Conservation (phyloP, 2,329 filamentous ascomycete genomes). For the Colletotrichum aenigma region DNA sequence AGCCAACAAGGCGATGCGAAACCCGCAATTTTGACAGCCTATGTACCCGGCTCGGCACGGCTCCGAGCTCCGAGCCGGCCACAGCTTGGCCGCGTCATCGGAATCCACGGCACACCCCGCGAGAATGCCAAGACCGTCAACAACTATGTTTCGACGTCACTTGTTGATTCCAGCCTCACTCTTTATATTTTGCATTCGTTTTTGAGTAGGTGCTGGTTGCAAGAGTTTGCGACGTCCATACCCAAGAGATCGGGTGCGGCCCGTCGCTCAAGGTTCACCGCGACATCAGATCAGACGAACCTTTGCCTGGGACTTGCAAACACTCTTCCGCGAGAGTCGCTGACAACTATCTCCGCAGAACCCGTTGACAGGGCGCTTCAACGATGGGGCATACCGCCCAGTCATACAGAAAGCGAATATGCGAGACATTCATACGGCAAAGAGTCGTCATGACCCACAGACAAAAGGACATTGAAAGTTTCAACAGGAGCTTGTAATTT, state of each 20-base stretch:
- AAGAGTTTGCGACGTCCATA: neutral
- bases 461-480: neutral
- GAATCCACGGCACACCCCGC: neutral
- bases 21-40: fast-evolving
- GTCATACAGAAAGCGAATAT: neutral
- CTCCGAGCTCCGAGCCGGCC: neutral
- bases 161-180: neutral
- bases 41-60: fast-evolving
- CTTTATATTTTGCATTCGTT: neutral
- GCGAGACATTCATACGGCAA: neutral
- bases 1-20: neutral
- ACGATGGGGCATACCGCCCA: neutral
- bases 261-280: neutral
- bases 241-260: neutral
- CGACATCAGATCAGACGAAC: neutral
- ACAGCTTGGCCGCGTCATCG: neutral
- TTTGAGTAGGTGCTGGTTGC: neutral
- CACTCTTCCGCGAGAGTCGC: neutral
- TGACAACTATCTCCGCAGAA: neutral
- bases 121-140: neutral
- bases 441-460: neutral
- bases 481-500: neutral
- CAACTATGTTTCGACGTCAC: neutral
- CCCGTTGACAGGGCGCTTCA: neutral
- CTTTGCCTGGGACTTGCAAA: neutral